Evolutionary conservation across 257 asterid species (phyloP), one percentile per base, ranked within the genome.

Genomic region (Phtheirospermum japonicum): DNA sequence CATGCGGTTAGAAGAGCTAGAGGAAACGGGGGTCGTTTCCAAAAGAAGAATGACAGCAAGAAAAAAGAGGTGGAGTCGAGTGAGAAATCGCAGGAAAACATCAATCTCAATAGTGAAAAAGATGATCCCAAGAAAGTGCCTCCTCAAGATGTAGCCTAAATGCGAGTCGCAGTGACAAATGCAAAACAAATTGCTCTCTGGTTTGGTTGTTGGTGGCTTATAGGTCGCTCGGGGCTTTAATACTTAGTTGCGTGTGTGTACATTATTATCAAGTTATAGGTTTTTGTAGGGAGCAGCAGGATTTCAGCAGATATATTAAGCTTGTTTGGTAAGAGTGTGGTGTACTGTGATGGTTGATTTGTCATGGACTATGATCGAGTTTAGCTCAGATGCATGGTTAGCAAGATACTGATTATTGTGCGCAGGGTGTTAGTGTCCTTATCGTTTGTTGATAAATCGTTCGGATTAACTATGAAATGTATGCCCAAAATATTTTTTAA

Each of bases 11-110:
- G 80, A 80, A 82, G 98, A 73, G 87, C 89, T 51, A 79, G 95
- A 59, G 94, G 98, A 59, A 76, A 66, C 10, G 98, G 98, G 17
- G 96, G 98, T 9, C 95, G 96, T 59, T 91, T 91, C 79, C 95
- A 85, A 55, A 86, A 86, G 81, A 89, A 86, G 80, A 78, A 64
- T 5, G 85, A 79, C 7, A 75, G 72, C 73, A 74, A 63, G 73
- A 79, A 73, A 66, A 75, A 68, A 39, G 79, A 76, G 39, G 80
- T 34, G 54, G 89, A 64, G 56, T 77, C 84, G 10, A 74, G 85
- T 60, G 80, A 74, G 69, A 77, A 62, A 33, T 67, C 71, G 2
- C 74, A 63, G 60, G 79, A 74, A 39, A 77, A 55, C 61, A 69
- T 73, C 59, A 81, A 83, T 61, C 80, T 73, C 9, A 78, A 79